Evolutionary conservation across 2,329 filamentous ascomycete species (phyloP), one percentile per base, ranked within the genome.

Genomic region (Fusarium austroafricanum): DNA sequence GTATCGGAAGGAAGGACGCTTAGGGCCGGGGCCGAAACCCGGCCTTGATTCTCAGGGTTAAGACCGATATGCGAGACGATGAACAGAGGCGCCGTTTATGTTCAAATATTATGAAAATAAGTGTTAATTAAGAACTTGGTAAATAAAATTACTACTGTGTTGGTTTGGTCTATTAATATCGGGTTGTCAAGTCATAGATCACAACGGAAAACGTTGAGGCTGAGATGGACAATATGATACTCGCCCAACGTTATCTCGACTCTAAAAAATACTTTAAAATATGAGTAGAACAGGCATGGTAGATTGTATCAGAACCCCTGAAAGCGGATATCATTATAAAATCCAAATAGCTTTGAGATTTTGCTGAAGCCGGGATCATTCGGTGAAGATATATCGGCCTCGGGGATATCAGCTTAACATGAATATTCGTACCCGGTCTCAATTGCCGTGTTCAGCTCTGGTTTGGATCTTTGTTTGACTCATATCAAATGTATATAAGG

Each of bases 331-430:
- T 35, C 3, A 17, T 9, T 10, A 6, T 35, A 17, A 35, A n/a
- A 4, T 35, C 12, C 9, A 14, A n/a, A 14, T n/a, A 15, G 8
- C 33, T 35, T n/a, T n/a, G 4, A n/a, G 17, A 17, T 5, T n/a
- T 35, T 35, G 17, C 33, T 15, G 5, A 35, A 35, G 33, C 15
- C 23, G 17, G 9, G 17, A 28, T 29, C 11, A 11, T 33, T 61
- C 58, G 56, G 56, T 55, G 11, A 40, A 35, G 55, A 47, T 56
- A 67, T 37, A 35, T 57, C 66, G 63, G 71, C 33, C 40, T 64
- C 63, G 66, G 61, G 39, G 18, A 57, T 71, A 66, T 44, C 55
- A 67, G 23, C 40, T 53, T n/a, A 35, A 59, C 37, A 43, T 44
- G 26, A 6, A 37, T 54, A 44, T 38, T 40, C 43, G 23, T 14